A percentile compares a stretch with the other conserved stretches of the same genome.
phyloP scores from a whole-genome alignment of 225 moss, liverwort and hornwort species.

The Rhytidiadelphus loreus region DNA sequence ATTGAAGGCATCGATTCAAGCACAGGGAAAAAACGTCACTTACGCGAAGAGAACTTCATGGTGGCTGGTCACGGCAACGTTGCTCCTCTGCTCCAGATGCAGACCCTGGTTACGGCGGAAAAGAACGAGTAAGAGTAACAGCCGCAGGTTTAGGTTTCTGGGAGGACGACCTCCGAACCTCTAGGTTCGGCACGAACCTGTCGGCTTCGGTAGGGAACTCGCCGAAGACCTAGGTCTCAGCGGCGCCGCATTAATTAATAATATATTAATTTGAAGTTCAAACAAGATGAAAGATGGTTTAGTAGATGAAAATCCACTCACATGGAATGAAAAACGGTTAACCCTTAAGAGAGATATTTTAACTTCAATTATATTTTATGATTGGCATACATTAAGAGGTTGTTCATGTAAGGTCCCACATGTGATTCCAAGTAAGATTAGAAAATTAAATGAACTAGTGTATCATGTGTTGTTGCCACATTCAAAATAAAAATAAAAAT shows the following conservation, averaged over 20 bases:
- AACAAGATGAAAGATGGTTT: not conserved
- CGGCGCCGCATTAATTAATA: not conserved
- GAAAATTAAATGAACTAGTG: not conserved
- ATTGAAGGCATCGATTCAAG: not conserved
- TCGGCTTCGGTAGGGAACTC: not conserved
- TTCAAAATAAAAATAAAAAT: too few relatives aligned
- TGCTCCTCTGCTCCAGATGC: not conserved
- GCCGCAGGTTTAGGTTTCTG: conserved; percentile 29
- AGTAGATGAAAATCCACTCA: not conserved
- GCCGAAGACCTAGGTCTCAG: not conserved
- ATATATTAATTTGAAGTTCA: not conserved
- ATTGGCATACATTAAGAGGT: not conserved
- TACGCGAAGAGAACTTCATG: conserved; percentile 50
- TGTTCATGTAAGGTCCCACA: not conserved
- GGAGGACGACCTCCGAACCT: not conserved
- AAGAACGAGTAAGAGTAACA: not conserved
- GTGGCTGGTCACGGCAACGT: not conserved
- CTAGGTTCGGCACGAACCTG: not conserved
- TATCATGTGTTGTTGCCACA: too few relatives aligned
- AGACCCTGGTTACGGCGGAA: conserved; percentile 17
- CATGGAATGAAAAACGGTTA: not conserved
- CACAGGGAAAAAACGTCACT: not conserved
- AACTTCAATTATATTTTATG: too few relatives aligned
- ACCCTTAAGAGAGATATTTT: too few relatives aligned
- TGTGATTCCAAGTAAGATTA: not conserved